Evolutionary conservation across 805 yeast genomes (phyloP).

Genomic region (Cyberlindnera nakhonratchasimensis): DNA sequence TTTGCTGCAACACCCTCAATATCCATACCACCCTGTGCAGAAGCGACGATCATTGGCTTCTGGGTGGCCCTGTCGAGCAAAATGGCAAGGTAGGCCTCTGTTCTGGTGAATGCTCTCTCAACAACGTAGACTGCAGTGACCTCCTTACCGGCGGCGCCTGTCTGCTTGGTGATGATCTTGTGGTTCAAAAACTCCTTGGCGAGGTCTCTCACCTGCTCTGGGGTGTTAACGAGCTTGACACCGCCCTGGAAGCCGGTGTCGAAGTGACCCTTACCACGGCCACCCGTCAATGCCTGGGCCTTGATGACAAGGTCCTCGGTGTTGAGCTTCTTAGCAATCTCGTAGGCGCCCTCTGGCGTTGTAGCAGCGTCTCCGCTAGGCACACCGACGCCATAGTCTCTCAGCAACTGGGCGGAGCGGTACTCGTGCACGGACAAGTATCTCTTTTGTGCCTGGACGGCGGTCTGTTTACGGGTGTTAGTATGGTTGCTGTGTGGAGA

Average conservation of each 20-base stretch:
- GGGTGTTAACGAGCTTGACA: conserved; percentile 81
- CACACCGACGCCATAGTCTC: conserved; percentile 78
- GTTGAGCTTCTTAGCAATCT: conserved; percentile 72
- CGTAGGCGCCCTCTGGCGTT: conserved; percentile 83
- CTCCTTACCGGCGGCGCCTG: conserved; percentile 95
- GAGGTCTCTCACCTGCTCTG: conserved; percentile 82
- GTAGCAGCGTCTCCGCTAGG: conserved; percentile 91
- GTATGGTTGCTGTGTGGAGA: neutral
- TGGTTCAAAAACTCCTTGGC: conserved; percentile 89
- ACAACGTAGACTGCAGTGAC: conserved; percentile 96
- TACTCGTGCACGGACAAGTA: conserved; percentile 89
- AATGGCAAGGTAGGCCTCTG: conserved; percentile 94
- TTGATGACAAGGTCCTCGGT: conserved; percentile 87
- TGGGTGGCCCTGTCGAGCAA: conserved; percentile 91
- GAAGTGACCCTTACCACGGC: conserved; percentile 98
- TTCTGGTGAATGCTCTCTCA: conserved; percentile 88
- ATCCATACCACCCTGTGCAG: conserved; percentile 99
- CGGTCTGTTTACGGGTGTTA: conserved; percentile 12
- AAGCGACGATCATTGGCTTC: conserved; percentile 90
- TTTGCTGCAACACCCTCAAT: conserved; percentile 96
- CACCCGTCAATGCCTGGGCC: conserved; percentile 99
- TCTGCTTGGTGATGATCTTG: conserved; percentile 95
- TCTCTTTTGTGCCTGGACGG: conserved; percentile 44
- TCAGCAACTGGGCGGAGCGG: conserved; percentile 87
- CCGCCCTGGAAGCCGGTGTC: conserved; percentile 96